Evolutionary conservation across 768 basidiomycete species (phyloP), one percentile per base, ranked within the genome.

Genomic region (Krasilnikovozyma curviuscula): DNA sequence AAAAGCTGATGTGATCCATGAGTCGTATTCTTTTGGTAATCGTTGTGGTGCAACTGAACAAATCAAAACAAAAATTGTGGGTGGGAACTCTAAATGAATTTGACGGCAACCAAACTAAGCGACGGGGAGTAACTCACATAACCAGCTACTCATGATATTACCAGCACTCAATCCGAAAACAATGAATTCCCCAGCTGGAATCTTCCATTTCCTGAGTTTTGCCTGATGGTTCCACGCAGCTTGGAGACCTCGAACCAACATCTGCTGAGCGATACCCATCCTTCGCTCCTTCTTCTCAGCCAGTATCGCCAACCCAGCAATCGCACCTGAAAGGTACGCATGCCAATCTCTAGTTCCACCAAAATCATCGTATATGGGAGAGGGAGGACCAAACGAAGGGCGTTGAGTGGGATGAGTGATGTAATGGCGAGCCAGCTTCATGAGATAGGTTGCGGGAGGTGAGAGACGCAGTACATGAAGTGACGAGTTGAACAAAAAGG

Each of bases 381-480:
- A 32, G 12, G 50, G 50, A 3, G 45, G 45, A 2, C 50, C 50
- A n/a, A 52, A 52, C 1, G 45, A 46, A 33, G 4, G 45, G 37
- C 2, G 31, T 31, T 19, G 45, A 47, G 24, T 43, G 39, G 16
- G 40, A 24, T 25, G 40, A 23, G 14, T 33, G 41, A 52, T 38
- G 3, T 33, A 52, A 41, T 46, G 44, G 1, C 24, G 12, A 34
- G 48, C 25, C 16, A 40, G 45, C 1, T 42, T 33, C 6, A 25
- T 28, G 27, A 46, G 16, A 29, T 47, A 52, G 18, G 9, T 5
- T 0, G 21, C 7, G 19, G 50, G 40, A 2, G 50, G 50, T 5
- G 50, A 27, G 25, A 52, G 50, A 2, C 50, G 50, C 18, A 52
- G n/a, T n/a, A n/a, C n/a, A n/a, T n/a, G n/a, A n/a, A n/a, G n/a